Evolutionary conservation across 768 basidiomycete species (phyloP), one percentile per base, ranked within the genome.

Genomic region (Agaricus subrufescens): DNA sequence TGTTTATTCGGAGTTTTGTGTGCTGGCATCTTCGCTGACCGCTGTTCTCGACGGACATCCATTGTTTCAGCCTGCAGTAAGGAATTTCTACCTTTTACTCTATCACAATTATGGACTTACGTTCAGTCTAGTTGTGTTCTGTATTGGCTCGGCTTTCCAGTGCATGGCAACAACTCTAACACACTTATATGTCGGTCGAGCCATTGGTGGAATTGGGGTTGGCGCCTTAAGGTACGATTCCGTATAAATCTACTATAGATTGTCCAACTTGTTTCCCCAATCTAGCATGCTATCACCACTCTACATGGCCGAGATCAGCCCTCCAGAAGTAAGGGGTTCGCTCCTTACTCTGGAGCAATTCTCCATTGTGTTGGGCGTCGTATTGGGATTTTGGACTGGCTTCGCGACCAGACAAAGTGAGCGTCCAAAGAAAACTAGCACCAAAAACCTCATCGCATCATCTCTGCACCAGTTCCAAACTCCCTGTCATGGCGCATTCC

Each of bases 271-370:
- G 30, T 2, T 12, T 5, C 54, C 30, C 3, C 3, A 19, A n/a
- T 46, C 19, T 50, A 90, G 89, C 64, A 90, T 87, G 82, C 73
- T 91, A n/a, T 83, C 83, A 0, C 88, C 89, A 0, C 71, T 91
- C 25, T 92, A 91, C 68, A 90, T 91, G 77, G 84, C 89, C 1
- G 90, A 93, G 70, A 93, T 93, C 50, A 86, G 86, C 58, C 81
- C 89, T 9, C 89, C 90, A 0, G 89, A 91, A 67, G 76, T 87
- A 0, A 79, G 91, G 14, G 90, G 90, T 9, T 89, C 89, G 0
- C 77, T 93, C 19, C 77, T 91, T 70, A 84, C 89, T 1, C 73
- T 93, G 2, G 90, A 93, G 62, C 90, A 92, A 57, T 78, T 91
- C 43, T 82, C 86, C 19, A 93, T 93, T 49, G 89, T 92, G 12